phyloP scores from a whole-genome alignment of 352 stramenopile species.

The Phytopythium montanum region DNA sequence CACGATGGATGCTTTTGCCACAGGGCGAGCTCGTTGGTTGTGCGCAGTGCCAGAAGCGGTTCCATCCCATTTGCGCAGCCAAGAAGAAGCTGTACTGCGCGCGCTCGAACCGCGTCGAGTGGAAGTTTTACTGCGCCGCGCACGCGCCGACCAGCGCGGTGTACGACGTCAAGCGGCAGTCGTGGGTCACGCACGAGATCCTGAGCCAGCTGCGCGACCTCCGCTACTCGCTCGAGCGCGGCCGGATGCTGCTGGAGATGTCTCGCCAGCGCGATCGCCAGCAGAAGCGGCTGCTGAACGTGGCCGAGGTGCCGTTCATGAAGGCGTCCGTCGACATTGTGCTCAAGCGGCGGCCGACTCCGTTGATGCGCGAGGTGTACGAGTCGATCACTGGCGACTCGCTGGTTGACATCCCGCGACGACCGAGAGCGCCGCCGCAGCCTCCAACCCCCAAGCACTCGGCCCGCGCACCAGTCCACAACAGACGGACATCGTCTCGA shows the following conservation, averaged over 20 bases:
- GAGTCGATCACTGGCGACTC: slow-evolving; percentile 48
- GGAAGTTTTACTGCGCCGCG: slow-evolving; percentile 73
- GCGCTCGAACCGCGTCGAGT: slow-evolving; percentile 55
- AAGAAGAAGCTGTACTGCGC: slow-evolving; percentile 62
- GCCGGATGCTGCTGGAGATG: slow-evolving; percentile 85
- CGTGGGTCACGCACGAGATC: slow-evolving; percentile 79
- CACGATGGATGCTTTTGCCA: slow-evolving; percentile 1
- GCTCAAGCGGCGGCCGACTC: slow-evolving; percentile 67
- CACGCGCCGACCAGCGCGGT: slow-evolving; percentile 63
- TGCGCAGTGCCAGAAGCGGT: slow-evolving; percentile 51
- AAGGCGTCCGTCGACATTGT: slow-evolving; percentile 66
- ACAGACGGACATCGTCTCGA: slow-evolving; percentile 2
- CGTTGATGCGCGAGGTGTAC: slow-evolving; percentile 73
- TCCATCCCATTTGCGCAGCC: slow-evolving; percentile 72
- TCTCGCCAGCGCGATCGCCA: slow-evolving; percentile 79
- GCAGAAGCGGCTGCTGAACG: slow-evolving; percentile 71
- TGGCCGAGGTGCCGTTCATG: slow-evolving; percentile 59
- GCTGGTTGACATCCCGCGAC: slow-evolving; percentile 46
- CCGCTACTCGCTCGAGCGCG: slow-evolving; percentile 70
- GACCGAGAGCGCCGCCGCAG: slow-evolving; percentile 14
- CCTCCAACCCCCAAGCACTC: slow-evolving; percentile 9
- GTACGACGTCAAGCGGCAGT: slow-evolving; percentile 66
- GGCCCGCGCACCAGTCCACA: neutral
- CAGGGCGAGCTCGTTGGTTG: slow-evolving; percentile 54
- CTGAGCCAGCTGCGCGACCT: slow-evolving; percentile 72